Evolutionary conservation across 768 basidiomycete species (phyloP), one percentile per base, ranked within the genome.

Genomic region (Amanita exitialis): DNA sequence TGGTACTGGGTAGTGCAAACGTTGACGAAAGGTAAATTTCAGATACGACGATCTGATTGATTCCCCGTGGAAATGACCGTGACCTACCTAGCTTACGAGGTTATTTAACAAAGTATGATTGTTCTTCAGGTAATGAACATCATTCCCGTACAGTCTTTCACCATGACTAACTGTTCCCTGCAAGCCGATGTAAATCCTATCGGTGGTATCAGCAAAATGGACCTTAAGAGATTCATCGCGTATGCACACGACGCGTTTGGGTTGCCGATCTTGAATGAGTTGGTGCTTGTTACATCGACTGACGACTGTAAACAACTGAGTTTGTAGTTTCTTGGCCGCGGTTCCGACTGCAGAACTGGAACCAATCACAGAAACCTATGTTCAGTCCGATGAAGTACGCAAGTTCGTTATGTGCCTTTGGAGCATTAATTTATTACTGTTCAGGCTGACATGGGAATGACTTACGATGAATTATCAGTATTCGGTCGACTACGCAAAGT

Each of bases 381-480:
- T 96, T 7, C 96, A 99, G 58, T 81, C 93, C 0, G 96, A 99
- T 59, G 96, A 99, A 75, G 93, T 86, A 51, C 39, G 70, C 56
- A 32, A 13, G 32, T 36, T 2, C 15, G 21, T 18, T 8, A 15
- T 38, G 16, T 34, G 20, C 21, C 15, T 39, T 47, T 28, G 37
- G 44, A 23, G 20, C 16, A 15, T 49, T 59, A 25, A 47, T 35
- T 41, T 44, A 57, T 13, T 44, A 42, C 18, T 47, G 36, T n/a
- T 8, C 34, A 91, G 90, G 91, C 79, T 15, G 95, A 98, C 60
- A 98, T 98, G 95, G 95, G 95, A 7, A 98, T 98, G 96, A 96
- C 95, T 0, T 98, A 97, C 61, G 88, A 97, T 58, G 96, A 98
- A 58, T 74, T 99, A 16, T 94, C 91, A 9, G 80, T 91, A 16